Evolutionary conservation across 2,329 filamentous ascomycete species (phyloP), one percentile per base, ranked within the genome.

Genomic region (Xylaria sp.): DNA sequence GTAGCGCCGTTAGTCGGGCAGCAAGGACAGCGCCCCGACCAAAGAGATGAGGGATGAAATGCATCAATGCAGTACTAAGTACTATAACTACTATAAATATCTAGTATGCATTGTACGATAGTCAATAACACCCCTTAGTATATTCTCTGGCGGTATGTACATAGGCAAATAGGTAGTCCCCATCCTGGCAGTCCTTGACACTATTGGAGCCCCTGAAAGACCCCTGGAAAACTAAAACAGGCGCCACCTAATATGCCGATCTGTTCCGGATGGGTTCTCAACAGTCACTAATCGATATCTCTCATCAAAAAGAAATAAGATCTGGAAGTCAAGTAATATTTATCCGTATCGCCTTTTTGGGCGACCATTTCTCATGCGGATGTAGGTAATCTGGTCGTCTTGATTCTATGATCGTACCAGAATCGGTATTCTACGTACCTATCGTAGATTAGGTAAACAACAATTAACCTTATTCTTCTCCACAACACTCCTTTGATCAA

Each of bases 401-500:
- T 34, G 29, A 34, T 34, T 34, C 24, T 9, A 26, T 26, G 24
- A 5, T 5, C 8, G 9, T 34, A 13, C 29, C 9, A 13, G 29
- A 13, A 34, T 13, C 5, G 29, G 11, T 34, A 13, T 34, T 34
- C 29, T 34, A 34, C 8, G 16, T 34, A 3, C 29, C 29, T 34
- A 6, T 6, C 24, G 24, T 5, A 26, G 24, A n/a, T n/a, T n/a
- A n/a, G n/a, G n/a, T n/a, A n/a, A n/a, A n/a, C n/a, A n/a, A n/a
- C n/a, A n/a, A n/a, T n/a, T n/a, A n/a, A n/a, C n/a, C n/a, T n/a
- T 26, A 26, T 26, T 34, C 29, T 34, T 34, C 11, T 43, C 19
- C 19, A 1, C 19, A 16, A 8, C 22, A 34, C n/a, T n/a, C 39
- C 39, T 44, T 48, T 39, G 48, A 50, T 48, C 48, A 47, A 21